Percentiles rank a stretch among this genome's conserved stretches.
Evolutionary conservation across 805 yeast species (phyloP).

Genomic region (Cyberlindnera mrakii): DNA sequence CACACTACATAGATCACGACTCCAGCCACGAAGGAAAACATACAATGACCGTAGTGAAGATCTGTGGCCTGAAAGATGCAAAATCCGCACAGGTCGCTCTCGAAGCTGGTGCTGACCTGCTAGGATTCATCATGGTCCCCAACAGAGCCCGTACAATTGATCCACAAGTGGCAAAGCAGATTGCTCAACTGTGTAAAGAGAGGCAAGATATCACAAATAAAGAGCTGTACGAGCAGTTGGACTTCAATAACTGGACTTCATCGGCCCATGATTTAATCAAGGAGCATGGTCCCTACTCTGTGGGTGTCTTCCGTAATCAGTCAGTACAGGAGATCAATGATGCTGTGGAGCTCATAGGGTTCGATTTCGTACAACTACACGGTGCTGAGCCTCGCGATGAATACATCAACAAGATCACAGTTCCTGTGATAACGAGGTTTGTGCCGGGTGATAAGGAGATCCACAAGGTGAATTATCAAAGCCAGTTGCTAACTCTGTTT

Average conservation of each 20-base stretch:
- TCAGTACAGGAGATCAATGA: slow-evolving; percentile 51
- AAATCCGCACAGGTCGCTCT: slow-evolving; percentile 73
- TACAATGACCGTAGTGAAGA: slow-evolving; percentile 49
- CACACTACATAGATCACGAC: no score
- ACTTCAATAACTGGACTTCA: slow-evolving; percentile 2
- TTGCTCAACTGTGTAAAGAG: slow-evolving; percentile 32
- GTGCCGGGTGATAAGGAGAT: slow-evolving; percentile 50
- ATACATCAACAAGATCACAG: slow-evolving; percentile 25
- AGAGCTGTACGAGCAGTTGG: slow-evolving; percentile 4
- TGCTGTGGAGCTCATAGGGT: slow-evolving; percentile 32
- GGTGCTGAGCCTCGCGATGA: slow-evolving; percentile 60
- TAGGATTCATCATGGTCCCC: slow-evolving; percentile 89
- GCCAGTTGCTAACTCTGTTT: slow-evolving; percentile 53
- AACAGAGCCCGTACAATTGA: slow-evolving; percentile 66
- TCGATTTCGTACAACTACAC: slow-evolving; percentile 86
- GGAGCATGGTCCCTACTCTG: slow-evolving; percentile 57
- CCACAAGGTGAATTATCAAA: slow-evolving; percentile 23
- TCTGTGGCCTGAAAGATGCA: slow-evolving; percentile 71
- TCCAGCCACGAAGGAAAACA: not conserved
- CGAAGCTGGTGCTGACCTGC: slow-evolving; percentile 61
- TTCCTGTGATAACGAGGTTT: slow-evolving; percentile 71
- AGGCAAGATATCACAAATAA: slow-evolving; percentile 2
- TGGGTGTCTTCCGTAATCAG: slow-evolving; percentile 91
- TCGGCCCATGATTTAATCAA: slow-evolving; percentile 19
- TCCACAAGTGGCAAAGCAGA: slow-evolving; percentile 36